These are phyloP conservation scores for Cyamopsis tetragonoloba DNA, from an alignment of 306 rosid species.

Conservation along the genomic window DNA sequence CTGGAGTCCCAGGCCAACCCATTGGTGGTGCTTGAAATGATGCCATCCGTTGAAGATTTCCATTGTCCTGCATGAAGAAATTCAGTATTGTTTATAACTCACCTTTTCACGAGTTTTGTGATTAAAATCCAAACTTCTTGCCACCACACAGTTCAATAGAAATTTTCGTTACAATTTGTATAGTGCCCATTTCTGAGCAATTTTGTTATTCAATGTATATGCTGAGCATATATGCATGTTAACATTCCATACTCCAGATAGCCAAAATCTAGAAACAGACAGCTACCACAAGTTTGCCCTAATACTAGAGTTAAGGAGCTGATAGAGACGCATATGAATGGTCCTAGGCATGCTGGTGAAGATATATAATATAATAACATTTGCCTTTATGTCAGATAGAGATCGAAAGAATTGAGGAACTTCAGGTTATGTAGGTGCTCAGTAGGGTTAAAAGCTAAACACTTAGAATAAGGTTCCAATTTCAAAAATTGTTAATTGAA, in stretches of 20 bases:
- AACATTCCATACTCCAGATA: background rate
- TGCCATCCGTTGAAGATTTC: constrained; percentile 54
- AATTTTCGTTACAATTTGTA: background rate
- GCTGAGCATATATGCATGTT: background rate
- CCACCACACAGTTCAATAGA: constrained; percentile 12
- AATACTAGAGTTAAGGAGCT: background rate
- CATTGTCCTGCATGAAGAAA: constrained; percentile 55
- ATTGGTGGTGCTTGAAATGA: constrained; percentile 56
- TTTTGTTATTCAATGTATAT: background rate
- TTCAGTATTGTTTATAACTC: constrained; percentile 12
- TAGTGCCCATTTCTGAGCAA: background rate
- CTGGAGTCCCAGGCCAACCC: constrained; percentile 78
- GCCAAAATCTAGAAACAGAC: constrained; percentile 7
- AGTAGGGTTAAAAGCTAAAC: background rate
- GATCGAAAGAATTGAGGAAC: background rate
- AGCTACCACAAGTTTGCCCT: background rate
- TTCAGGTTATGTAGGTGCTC: background rate
- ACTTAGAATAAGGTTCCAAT: background rate
- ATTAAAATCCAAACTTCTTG: constrained; percentile 10
- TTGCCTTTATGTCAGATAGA: background rate
- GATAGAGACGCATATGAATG: background rate
- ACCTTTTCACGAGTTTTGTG: background rate
- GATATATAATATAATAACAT: background rate
- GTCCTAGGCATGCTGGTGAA: background rate
- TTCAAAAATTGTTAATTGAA: background rate